Conservation (phyloP, 2,329 filamentous ascomycete genomes). For the Apiospora pterosperma region DNA sequence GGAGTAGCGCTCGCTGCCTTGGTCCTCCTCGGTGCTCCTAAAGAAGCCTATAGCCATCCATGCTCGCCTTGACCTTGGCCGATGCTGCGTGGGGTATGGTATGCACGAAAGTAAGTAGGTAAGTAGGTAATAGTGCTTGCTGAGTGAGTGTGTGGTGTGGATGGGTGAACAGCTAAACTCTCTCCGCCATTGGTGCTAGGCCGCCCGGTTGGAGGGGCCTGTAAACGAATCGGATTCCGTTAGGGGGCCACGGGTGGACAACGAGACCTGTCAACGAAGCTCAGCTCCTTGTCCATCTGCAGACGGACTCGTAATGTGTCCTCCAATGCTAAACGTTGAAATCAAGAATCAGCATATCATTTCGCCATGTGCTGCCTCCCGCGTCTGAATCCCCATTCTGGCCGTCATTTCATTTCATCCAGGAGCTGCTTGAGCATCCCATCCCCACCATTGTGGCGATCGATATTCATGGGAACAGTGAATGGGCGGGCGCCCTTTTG, state of each 20-base stretch:
- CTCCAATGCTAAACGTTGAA: background rate
- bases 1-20: background rate
- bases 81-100: background rate
- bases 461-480: background rate
- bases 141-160: background rate
- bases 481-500: background rate
- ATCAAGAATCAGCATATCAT: background rate
- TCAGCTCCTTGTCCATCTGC: background rate
- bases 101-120: background rate
- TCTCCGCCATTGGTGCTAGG: background rate
- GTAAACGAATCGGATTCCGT: background rate
- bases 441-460: background rate
- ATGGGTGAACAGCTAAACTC: background rate
- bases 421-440: background rate
- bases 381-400: background rate
- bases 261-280: background rate
- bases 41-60: background rate
- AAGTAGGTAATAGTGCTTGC: background rate
- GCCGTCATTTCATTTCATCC: constrained; percentile 1
- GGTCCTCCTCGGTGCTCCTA: background rate
- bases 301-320: background rate
- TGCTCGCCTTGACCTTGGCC: background rate
- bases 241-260: background rate
- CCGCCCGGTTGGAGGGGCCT: background rate
- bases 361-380: background rate